Percentiles rank a stretch among this genome's conserved stretches.
Conservation (phyloP, 208 protist species). For the Porcisia hertigi region DNA sequence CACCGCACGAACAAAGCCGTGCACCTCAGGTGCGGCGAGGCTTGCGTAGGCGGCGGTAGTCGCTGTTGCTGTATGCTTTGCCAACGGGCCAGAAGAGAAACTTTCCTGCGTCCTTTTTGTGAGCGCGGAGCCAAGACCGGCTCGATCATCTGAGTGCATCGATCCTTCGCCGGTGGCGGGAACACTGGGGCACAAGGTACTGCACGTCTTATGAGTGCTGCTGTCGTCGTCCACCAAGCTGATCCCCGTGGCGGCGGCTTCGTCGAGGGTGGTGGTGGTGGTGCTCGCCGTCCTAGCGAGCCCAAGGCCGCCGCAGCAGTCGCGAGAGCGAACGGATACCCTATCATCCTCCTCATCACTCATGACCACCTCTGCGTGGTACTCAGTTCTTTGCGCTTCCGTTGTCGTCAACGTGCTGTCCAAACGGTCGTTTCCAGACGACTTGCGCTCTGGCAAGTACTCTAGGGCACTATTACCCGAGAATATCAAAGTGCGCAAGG, state of each 20-base stretch:
- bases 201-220: background rate
- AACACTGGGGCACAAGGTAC: background rate
- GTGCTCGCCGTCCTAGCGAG: background rate
- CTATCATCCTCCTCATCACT: slow-evolving; percentile 26
- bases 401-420: background rate
- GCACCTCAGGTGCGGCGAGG: slow-evolving; percentile 30
- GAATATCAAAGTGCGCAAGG: slow-evolving; percentile 42
- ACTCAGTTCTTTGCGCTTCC: slow-evolving; percentile 8
- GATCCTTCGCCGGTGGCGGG: background rate
- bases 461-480: slow-evolving; percentile 35
- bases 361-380: slow-evolving; percentile 38
- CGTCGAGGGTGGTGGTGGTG: background rate
- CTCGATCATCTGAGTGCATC: background rate
- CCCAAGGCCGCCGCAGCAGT: background rate
- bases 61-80: slow-evolving; percentile 1
- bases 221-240: background rate
- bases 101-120: background rate
- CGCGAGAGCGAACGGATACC: background rate
- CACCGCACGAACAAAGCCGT: slow-evolving; percentile 32
- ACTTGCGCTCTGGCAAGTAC: slow-evolving; percentile 2
- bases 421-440: background rate
- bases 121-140: background rate
- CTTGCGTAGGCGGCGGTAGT: slow-evolving; percentile 36
- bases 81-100: background rate
- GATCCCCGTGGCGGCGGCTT: background rate